Conservation (phyloP, 148 eudicot genomes). For the Rheum nobile region DNA sequence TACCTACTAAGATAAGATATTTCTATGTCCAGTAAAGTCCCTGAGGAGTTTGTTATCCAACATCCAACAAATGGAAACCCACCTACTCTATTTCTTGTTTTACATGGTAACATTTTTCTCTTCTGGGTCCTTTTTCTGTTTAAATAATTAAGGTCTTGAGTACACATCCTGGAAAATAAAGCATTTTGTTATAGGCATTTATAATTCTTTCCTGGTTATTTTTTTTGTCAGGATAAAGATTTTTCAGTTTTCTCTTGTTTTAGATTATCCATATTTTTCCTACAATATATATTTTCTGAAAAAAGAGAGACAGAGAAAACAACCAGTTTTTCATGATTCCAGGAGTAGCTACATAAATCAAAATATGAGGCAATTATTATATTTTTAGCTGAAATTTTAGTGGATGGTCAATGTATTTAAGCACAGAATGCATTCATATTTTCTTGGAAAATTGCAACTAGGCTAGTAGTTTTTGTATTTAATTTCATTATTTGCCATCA, state of each 20-base stretch:
- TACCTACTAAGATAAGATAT: not conserved
- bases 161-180: not conserved
- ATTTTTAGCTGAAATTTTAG: not conserved
- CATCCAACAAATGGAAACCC: conserved; percentile 95
- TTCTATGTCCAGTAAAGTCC: conserved; percentile 69
- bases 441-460: not conserved
- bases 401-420: not conserved
- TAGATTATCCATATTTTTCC: not conserved
- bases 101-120: conserved; percentile 48
- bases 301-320: not conserved
- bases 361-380: not conserved
- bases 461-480: not conserved
- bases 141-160: not conserved
- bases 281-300: not conserved
- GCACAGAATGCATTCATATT: not conserved
- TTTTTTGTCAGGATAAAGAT: not conserved
- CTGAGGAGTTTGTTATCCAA: conserved; percentile 85
- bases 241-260: not conserved
- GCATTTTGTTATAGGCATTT: not conserved
- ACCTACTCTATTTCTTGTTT: conserved; percentile 81
- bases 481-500: not conserved
- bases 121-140: not conserved
- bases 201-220: not conserved
- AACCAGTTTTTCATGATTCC: not conserved
- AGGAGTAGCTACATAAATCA: not conserved